phyloP scores from a whole-genome alignment of 768 basidiomycete species.

The Tricholoma matsutake region DNA sequence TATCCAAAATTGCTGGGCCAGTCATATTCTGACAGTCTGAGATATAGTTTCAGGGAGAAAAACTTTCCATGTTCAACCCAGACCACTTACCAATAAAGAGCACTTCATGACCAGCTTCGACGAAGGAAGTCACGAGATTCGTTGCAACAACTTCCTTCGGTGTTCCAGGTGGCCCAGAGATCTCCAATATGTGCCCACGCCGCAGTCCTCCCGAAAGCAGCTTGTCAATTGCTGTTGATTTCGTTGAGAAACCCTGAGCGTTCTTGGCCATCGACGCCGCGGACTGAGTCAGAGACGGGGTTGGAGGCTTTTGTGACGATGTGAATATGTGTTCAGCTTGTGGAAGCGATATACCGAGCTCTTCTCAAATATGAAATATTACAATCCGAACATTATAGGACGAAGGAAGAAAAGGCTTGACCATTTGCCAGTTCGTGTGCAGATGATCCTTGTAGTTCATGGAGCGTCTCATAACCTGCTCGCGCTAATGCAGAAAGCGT shows the following conservation, averaged over 20 bases:
- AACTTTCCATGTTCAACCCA: background rate
- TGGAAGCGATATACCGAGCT: conserved; percentile 44
- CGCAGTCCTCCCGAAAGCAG: conserved; percentile 63
- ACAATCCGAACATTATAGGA: background rate
- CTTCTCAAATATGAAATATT: conserved; percentile 30
- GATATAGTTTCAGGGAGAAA: conserved; percentile 8
- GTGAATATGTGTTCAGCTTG: conserved; percentile 47
- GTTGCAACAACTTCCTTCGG: conserved; percentile 57
- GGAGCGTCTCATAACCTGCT: conserved; percentile 56
- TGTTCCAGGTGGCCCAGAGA: conserved; percentile 75
- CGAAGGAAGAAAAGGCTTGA: conserved; percentile 16
- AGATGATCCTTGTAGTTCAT: conserved; percentile 45
- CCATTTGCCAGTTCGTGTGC: conserved; percentile 51
- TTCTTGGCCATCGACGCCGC: conserved; percentile 41
- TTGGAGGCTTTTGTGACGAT: conserved; percentile 32
- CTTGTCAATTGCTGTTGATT: conserved; percentile 49
- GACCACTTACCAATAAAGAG: conserved; percentile 60
- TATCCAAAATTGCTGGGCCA: conserved; percentile 27
- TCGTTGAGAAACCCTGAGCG: conserved; percentile 35
- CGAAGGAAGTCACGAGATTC: conserved; percentile 46
- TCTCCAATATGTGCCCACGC: conserved; percentile 62
- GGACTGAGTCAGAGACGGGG: conserved; percentile 39
- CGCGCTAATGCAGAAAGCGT: conserved; percentile 44
- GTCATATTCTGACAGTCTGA: conserved; percentile 49
- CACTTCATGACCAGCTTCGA: conserved; percentile 46